These are phyloP conservation scores for Vitis amurensis DNA, from an alignment of 164 flowering plant genomes.

Conservation along the genomic window DNA sequence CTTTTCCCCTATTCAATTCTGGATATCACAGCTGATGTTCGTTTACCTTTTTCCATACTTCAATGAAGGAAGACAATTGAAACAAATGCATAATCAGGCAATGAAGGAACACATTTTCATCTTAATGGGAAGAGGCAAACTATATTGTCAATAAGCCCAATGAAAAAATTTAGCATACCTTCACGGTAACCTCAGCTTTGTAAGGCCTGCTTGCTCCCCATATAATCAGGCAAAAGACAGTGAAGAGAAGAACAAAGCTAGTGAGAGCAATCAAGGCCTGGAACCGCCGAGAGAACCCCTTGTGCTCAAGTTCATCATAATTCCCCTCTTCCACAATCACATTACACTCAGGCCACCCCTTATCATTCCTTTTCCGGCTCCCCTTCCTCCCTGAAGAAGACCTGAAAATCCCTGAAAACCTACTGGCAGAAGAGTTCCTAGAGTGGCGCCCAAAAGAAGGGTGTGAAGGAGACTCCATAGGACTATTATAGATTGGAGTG, in stretches of 20 bases:
- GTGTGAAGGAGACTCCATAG: slow-evolving; percentile 95
- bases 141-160: background rate
- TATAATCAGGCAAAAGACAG: slow-evolving; percentile 51
- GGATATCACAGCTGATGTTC: no score
- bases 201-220: slow-evolving; percentile 62
- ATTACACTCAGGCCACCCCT: slow-evolving; percentile 96
- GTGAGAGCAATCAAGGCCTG: slow-evolving; percentile 47
- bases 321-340: slow-evolving; percentile 85
- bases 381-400: slow-evolving; percentile 80
- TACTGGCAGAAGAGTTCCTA: slow-evolving; percentile 82
- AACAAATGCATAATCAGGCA: background rate
- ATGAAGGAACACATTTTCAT: background rate
- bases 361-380: slow-evolving; percentile 71
- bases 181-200: slow-evolving; percentile 46
- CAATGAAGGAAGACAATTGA: no score
- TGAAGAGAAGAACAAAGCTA: slow-evolving; percentile 43
- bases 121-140: background rate
- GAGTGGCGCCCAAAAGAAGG: slow-evolving; percentile 90
- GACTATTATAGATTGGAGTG: slow-evolving; percentile 79
- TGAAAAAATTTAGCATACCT: slow-evolving; percentile 27
- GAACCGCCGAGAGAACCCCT: slow-evolving; percentile 36
- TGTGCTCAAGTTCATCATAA: slow-evolving; percentile 62
- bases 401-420: slow-evolving; percentile 87
- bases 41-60: no score
- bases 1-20: no score